A percentile compares a stretch with the other conserved stretches of the same genome.
phyloP scores from a whole-genome alignment of 495 filamentous ascomycete species.

The Neurospora africana region DNA sequence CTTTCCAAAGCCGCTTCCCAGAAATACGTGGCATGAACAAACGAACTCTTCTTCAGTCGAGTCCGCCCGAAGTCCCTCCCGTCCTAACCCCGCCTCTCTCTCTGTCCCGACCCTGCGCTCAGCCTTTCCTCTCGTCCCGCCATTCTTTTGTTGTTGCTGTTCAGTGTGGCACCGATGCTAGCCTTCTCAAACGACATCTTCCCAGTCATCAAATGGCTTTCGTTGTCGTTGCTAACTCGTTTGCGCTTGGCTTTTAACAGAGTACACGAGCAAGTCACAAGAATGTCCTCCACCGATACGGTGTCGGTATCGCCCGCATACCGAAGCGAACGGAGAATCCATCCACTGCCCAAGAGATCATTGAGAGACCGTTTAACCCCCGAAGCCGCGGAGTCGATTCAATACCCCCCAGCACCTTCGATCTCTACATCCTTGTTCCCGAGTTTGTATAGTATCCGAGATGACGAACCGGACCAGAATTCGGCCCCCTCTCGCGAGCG shows the following conservation, averaged over 20 bases:
- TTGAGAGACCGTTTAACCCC: conserved; percentile 75
- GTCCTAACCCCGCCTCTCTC: neutral
- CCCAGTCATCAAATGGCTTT: neutral
- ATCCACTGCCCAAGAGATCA: conserved; percentile 79
- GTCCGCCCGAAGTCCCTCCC: neutral
- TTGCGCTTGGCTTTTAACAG: conserved; percentile 3
- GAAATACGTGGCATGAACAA: neutral
- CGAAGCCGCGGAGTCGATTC: conserved; percentile 71
- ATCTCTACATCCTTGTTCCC: conserved; percentile 62
- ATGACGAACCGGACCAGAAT: conserved; percentile 21
- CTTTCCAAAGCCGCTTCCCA: neutral
- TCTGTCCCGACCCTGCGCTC: neutral
- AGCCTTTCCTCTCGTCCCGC: neutral
- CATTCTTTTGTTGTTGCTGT: neutral
- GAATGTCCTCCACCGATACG: conserved; percentile 55
- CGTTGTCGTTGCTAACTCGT: conserved; percentile 7
- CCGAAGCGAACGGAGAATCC: conserved; percentile 65
- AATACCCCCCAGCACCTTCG: conserved; percentile 63
- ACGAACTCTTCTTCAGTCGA: neutral
- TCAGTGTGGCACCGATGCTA: neutral
- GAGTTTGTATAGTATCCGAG: conserved; percentile 48
- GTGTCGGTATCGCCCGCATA: conserved; percentile 61
- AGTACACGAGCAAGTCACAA: conserved; percentile 17
- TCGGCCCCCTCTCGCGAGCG: conserved; percentile 10
- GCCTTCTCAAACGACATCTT: neutral